Base-by-base conservation (phyloP, 768 basidiomycete species). In the Solioccasus polychromus region DNA sequence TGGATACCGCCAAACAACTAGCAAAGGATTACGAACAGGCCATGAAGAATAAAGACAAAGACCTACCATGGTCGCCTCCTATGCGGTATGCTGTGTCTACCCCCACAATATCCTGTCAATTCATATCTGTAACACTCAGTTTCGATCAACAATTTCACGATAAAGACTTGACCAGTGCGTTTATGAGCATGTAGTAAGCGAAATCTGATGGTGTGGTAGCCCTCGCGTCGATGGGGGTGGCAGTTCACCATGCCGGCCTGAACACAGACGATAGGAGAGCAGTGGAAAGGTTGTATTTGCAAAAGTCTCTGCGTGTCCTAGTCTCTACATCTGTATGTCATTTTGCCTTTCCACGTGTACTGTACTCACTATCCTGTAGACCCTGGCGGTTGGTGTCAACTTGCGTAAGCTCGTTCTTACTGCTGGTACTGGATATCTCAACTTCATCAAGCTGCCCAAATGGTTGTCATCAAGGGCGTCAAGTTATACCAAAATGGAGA, bases 361-460 rank as follows among this genome's bases (percentile, higher is more conserved):
- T 42, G 3, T 34, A 32, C 55, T 57, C 20, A 52, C 39, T 29
- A 8, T 44, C 22, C n/a, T 48, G 2, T 54, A 94, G 88, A 98
- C 95, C 12, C 73, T 99, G 20, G 94, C 96, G 0, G 92, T 97
- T 30, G 95, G 96, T 1, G 92, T 98, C 26, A 98, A 99, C 61
- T 74, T 98, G 43, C 96, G 91, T 91, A 59, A 52, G 83, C 70
- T 41, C 17, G 5, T 38, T 28, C 8, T 43, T 12, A 6, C 20
- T 22, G 18, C 5, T 17, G 22, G 30, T 37, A 9, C 19, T 28
- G 38, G n/a, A 35, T 23, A 24, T 23, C 45, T 48, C 38, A 45
- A 10, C 23, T 29, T 14, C 28, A 11, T 50, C 3, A 50, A 92
- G 90, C 95, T 37, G 93, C 94, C 1, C 90, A 95, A 57, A 88